Evolutionary conservation across 805 yeast genomes (phyloP).

Genomic region (Jamesozyma gamospora): DNA sequence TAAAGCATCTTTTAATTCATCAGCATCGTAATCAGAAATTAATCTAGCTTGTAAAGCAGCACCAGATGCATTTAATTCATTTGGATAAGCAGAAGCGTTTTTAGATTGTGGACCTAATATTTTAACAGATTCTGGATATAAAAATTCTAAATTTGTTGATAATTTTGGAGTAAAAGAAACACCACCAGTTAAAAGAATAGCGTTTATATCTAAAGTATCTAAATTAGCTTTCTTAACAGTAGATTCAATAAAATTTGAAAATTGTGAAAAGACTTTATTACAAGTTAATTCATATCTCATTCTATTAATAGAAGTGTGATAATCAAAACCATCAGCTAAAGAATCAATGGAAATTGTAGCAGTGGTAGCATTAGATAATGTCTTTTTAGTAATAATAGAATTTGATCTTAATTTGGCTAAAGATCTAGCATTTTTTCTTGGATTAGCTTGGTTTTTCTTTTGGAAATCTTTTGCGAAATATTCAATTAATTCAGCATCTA

Average conservation of each 20-base stretch:
- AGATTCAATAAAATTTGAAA: slow-evolving; percentile 65
- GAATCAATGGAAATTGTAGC: slow-evolving; percentile 92
- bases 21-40: slow-evolving; percentile 74
- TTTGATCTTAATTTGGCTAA: slow-evolving; percentile 81
- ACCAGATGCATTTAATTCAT: slow-evolving; percentile 85
- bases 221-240: slow-evolving; percentile 74
- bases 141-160: slow-evolving; percentile 56
- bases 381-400: slow-evolving; percentile 76
- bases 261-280: slow-evolving; percentile 64
- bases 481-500: slow-evolving; percentile 73
- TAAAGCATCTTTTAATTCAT: slow-evolving; percentile 67
- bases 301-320: slow-evolving; percentile 87
- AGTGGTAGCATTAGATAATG: slow-evolving; percentile 78
- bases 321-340: slow-evolving; percentile 87
- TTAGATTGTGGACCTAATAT: slow-evolving; percentile 71
- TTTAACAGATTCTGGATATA: slow-evolving; percentile 67
- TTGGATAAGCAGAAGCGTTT: slow-evolving; percentile 73
- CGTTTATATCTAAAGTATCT: slow-evolving; percentile 79
- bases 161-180: slow-evolving; percentile 87
- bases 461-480: slow-evolving; percentile 88
- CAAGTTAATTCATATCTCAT: slow-evolving; percentile 84
- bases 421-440: slow-evolving; percentile 72
- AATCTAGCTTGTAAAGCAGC: slow-evolving; percentile 92
- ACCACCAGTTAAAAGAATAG: slow-evolving; percentile 90
- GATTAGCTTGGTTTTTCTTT: slow-evolving; percentile 74